Base-by-base conservation (phyloP, 768 basidiomycete genomes). In the Suillus decipiens region DNA sequence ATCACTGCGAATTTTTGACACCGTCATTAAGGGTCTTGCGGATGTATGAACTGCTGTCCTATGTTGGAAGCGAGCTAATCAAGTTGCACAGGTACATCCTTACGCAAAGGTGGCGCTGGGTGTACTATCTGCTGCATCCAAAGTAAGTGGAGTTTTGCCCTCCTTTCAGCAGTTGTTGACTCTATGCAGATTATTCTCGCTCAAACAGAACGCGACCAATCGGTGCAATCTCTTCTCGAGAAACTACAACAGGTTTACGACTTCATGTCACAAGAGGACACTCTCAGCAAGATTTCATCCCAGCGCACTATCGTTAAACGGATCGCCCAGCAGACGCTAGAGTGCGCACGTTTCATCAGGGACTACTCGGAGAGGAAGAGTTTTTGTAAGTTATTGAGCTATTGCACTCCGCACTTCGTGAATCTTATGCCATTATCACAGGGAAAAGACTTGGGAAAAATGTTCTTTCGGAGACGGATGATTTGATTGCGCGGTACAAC, bases 341-440 rank as follows among this genome's bases (percentile, higher is more conserved):
- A 74, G 48, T 74, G 73, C 48, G 72, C 66, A 0, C 64, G 71
- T 61, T 74, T 74, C 54, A 72, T 74, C 31, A 66, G 63, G 5
- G 68, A 69, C 28, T 74, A 74, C 61, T 65, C 71, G 15, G 63
- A 62, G 47, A 70, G 59, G 9, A 68, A 68, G 53, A 66, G 56
- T 24, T 70, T 70, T 53, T 54, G 71, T 72, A 48, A 53, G 51
- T n/a, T 17, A n/a, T n/a, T 6, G 10, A 53, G 33, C 19, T 2
- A 65, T 64, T 6, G 15, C 5, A 11, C 14, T 22, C 8, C 15
- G 19, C 24, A 39, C 17, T 17, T 33, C 17, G 3, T 12, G 9
- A 36, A 37, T 37, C 11, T 19, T n/a, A 34, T 11, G 14, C 3
- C 14, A 31, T 17, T 22, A 42, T 39, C 2, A 12, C n/a, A 61